Base-by-base conservation (phyloP, 1,284 basidiomycete genomes). In the Coniophora puteana region DNA sequence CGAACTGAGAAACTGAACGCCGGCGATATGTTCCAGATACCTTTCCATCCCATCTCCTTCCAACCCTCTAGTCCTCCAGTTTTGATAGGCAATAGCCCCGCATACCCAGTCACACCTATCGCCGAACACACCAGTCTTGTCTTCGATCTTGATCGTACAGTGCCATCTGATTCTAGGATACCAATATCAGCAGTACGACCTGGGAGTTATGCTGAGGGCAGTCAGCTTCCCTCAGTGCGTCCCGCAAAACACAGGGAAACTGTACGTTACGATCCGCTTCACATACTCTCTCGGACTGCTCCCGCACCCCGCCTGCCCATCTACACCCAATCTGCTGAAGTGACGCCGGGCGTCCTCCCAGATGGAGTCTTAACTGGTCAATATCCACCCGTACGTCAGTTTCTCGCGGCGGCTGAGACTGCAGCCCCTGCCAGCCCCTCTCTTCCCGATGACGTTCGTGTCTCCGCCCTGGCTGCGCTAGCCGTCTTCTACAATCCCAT, bases 401-500 rank as follows among this genome's bases (percentile, higher is more conserved):
- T 63, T 29, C 61, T 59, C 38, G 42, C 53, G 1, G 55, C 49
- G 12, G 46, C 57, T 11, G 38, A 48, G 27, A 51, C 50, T 45
- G 51, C 49, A 3, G 61, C 57, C 4, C 61, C 61, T 20, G 55
- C 57, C 17, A 57, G 48, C 31, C 57, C 61, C 0, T 56, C 57
- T 13, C 30, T 57, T 10, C 61, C 57, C 30, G 42, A 46, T 8
- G 57, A 59, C 58, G 49, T 40, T 25, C 60, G 57, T 25, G 51
- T 59, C 8, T 24, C 62, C 21, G 61, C 57, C 31, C 61, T 59
- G n/a, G 54, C 46, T 14, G 57, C 57, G 0, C 59, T 59, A 32
- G 58, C 57, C 2, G 61, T 59, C 2, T 59, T 63, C 39, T 59
- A 59, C 38, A 56, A 53, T 41, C 57, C 57, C 5, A 58, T 59